Evolutionary conservation across 257 asterid species (phyloP).

Genomic region (Leptodermis oblonga): DNA sequence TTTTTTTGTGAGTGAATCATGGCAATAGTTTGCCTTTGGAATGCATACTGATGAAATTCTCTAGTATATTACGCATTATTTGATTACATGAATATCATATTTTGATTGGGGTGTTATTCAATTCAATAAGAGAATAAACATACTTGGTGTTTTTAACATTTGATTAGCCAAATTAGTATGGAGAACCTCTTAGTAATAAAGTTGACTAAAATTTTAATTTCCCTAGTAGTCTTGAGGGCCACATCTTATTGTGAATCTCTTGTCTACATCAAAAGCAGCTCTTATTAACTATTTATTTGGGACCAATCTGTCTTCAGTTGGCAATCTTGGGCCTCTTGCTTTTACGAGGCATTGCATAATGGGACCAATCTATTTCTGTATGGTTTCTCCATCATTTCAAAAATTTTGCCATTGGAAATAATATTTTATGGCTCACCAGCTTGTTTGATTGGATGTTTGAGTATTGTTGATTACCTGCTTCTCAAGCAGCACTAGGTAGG

Average conservation of each 20-base stretch:
- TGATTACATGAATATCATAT: background rate
- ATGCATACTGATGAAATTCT: background rate
- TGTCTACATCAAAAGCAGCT: background rate
- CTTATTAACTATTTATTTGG: background rate
- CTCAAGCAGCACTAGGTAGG: background rate
- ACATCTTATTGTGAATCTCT: background rate
- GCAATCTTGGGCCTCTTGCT: background rate
- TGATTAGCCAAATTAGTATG: background rate
- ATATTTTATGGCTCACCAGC: too few relatives aligned
- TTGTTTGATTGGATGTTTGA: too few relatives aligned
- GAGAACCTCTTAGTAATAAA: too few relatives aligned
- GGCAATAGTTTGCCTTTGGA: background rate
- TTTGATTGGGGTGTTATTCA: background rate
- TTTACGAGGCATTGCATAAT: background rate
- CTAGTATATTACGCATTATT: too few relatives aligned
- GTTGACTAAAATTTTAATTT: background rate
- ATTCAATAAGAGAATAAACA: background rate
- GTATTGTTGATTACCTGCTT: too few relatives aligned
- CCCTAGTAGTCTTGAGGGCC: background rate
- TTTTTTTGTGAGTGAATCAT: too few relatives aligned
- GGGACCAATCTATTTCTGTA: too few relatives aligned
- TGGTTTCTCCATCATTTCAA: too few relatives aligned
- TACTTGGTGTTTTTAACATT: background rate
- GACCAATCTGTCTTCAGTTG: background rate
- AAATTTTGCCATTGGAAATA: too few relatives aligned